These are phyloP conservation scores for Pseudognaphalium luteoalbum DNA, from an alignment of 129 eudicot species.

Conservation along the genomic window DNA sequence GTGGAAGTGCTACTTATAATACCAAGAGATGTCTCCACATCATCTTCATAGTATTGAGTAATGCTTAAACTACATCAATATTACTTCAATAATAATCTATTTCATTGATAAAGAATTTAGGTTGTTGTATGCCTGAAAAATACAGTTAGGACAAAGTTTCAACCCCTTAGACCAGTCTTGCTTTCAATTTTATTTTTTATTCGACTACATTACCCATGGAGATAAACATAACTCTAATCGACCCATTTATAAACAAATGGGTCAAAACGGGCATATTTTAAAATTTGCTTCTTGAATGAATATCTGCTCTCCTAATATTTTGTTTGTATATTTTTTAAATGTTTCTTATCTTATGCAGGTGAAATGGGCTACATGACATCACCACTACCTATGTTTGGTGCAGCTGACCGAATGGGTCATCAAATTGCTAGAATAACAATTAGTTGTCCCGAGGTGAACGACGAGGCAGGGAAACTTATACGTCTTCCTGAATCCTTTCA, in stretches of 20 bases:
- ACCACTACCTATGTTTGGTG: constrained; percentile 25
- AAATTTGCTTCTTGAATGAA: neutral
- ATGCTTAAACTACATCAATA: too few species aligned
- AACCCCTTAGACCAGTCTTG: too few species aligned
- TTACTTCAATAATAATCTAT: too few species aligned
- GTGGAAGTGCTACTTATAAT: too few species aligned
- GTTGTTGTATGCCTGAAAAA: too few species aligned
- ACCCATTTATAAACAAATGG: neutral
- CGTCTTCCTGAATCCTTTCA: constrained; percentile 59
- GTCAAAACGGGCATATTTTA: neutral
- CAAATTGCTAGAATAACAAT: constrained; percentile 50
- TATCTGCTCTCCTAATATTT: neutral
- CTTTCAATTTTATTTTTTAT: too few species aligned
- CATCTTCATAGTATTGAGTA: too few species aligned
- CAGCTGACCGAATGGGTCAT: constrained; percentile 20
- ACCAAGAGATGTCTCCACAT: too few species aligned
- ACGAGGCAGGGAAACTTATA: constrained; percentile 43
- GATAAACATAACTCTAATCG: neutral
- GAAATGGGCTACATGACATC: constrained; percentile 33
- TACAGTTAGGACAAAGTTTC: too few species aligned
- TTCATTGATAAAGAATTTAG: too few species aligned
- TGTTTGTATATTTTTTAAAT: neutral
- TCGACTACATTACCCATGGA: neutral
- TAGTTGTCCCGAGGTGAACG: constrained; percentile 52
- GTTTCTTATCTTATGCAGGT: constrained; percentile 31